Evolutionary conservation across 192 early-diverging fungal genomes (phyloP).

Genomic region (Chytriomyces sp.): DNA sequence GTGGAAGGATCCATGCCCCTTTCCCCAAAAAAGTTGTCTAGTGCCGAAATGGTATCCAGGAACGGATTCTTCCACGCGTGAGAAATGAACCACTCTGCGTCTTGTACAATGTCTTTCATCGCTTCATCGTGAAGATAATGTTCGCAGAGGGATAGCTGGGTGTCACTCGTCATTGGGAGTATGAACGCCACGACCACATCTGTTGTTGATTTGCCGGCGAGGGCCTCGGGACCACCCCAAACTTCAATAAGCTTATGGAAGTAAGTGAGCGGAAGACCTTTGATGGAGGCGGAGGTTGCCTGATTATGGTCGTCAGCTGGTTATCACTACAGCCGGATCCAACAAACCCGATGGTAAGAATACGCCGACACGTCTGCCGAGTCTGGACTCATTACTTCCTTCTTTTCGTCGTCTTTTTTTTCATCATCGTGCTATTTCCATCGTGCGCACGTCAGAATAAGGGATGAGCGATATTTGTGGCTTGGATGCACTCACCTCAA

Average conservation of each 20-base stretch:
- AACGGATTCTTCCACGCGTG: conserved; percentile 39
- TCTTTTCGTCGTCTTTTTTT: background rate
- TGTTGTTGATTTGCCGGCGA: conserved; percentile 10
- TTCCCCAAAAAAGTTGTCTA: conserved; percentile 12
- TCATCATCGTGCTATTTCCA: too few species aligned
- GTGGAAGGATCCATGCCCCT: background rate
- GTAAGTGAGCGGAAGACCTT: conserved; percentile 15
- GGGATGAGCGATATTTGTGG: too few species aligned
- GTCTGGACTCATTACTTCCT: too few species aligned
- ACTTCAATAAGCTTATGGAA: conserved; percentile 21
- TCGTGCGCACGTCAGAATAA: too few species aligned
- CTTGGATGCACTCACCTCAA: too few species aligned
- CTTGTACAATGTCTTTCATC: background rate
- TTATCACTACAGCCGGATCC: background rate
- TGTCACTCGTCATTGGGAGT: background rate
- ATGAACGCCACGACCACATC: conserved; percentile 14
- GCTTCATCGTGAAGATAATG: background rate
- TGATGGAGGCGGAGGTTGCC: background rate
- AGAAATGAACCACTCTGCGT: conserved; percentile 32
- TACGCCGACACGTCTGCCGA: too few species aligned
- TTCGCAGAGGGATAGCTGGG: background rate
- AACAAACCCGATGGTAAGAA: background rate
- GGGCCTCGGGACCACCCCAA: conserved; percentile 28
- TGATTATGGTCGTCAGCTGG: background rate
- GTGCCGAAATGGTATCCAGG: conserved; percentile 29